Evolutionary conservation across 495 filamentous ascomycete species (phyloP).

Genomic region (Xylaria longipes): DNA sequence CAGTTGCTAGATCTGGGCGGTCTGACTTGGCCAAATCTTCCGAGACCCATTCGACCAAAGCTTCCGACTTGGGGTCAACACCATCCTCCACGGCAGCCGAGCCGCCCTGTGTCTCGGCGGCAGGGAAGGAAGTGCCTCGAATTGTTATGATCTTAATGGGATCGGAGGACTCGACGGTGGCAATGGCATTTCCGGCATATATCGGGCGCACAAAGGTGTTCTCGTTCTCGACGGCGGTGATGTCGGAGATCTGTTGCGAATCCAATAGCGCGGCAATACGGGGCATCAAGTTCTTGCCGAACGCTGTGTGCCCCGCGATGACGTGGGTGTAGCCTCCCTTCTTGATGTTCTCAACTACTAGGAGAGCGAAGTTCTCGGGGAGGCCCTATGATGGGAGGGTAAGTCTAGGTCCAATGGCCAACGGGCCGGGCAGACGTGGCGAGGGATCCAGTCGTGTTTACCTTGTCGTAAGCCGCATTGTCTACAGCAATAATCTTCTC

Average conservation of each 20-base stretch:
- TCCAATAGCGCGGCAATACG: constrained; percentile 94
- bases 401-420: constrained; percentile 2
- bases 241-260: constrained; percentile 90
- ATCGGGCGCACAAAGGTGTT: constrained; percentile 97
- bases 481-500: constrained; percentile 91
- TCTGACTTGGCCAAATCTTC: constrained; percentile 93
- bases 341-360: constrained; percentile 95
- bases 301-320: constrained; percentile 88
- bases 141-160: constrained; percentile 88
- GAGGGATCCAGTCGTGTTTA: constrained; percentile 36
- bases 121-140: constrained; percentile 85
- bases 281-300: constrained; percentile 96
- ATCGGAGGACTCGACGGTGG: constrained; percentile 93
- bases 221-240: constrained; percentile 84
- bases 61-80: constrained; percentile 73
- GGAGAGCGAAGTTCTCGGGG: constrained; percentile 91
- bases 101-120: constrained; percentile 59
- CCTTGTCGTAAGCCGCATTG: constrained; percentile 91
- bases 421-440: background rate
- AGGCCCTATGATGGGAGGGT: constrained; percentile 65
- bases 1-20: constrained; percentile 92
- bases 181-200: constrained; percentile 96
- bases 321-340: constrained; percentile 91
- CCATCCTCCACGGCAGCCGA: constrained; percentile 68
- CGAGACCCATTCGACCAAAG: constrained; percentile 84